Evolutionary conservation across 306 rosid genomes (phyloP), one percentile per base, ranked within the genome.

Genomic region (Alnus rubra): DNA sequence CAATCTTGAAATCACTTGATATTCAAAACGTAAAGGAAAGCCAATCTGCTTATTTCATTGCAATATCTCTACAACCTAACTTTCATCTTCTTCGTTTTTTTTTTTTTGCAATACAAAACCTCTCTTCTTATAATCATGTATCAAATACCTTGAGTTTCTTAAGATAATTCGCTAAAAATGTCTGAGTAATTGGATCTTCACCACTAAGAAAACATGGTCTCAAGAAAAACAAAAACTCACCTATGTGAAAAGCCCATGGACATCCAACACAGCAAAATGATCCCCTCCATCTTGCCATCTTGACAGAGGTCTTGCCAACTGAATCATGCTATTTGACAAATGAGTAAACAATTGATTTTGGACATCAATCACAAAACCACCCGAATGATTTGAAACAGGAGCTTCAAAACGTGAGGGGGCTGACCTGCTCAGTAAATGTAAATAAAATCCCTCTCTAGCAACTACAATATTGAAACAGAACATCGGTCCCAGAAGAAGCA

Each of bases 351-450:
- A 62, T 11, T 23, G n/a, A 45, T 16, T 70, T 42, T 37, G 50
- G 70, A 56, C 70, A 69, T 50, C 76, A 35, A 78, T 48, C 45
- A 49, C 84, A 80, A 18, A 50, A 52, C 44, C 23, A 48, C 56
- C 50, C 33, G 65, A 82, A 74, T 30, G 44, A 37, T 44, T 15
- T 5, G 53, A 75, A 85, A 33, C 28, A 23, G 28, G 28, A 23
- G 99, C 79, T 90, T 95, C 99, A 87, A 95, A 95, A 67, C 71
- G 87, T 2, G 99, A 95, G 49, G 99, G 91, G 91, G 78, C 99
- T 95, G 52, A 95, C 91, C 98, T 94, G 90, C 69, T 67, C 78
- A 69, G n/a, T 7, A 59, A 23, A 65, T 3, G 71, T 42, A 76
- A 62, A 69, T n/a, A 7, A 69, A 64, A 59, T 45, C 5, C 65